Base-by-base conservation (phyloP, 1,284 basidiomycete species). In the Amylostereum chailletii region DNA sequence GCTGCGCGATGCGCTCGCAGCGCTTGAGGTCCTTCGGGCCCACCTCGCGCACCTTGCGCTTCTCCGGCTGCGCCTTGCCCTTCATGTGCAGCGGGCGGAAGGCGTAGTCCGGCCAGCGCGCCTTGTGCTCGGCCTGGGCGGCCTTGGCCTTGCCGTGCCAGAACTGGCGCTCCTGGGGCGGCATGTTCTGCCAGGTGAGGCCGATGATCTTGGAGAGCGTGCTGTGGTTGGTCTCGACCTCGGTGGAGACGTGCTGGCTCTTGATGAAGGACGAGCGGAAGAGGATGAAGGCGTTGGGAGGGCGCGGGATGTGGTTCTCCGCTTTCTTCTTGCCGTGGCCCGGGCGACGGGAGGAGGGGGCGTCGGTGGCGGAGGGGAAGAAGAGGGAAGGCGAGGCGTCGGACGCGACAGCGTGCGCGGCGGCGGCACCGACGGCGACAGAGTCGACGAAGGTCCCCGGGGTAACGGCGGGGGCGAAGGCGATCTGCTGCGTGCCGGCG, bases 261-360 rank as follows among this genome's bases (percentile, higher is more conserved):
- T 83, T 81, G 58, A 90, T 88, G 57, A 90, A 89, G 39, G 78
- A 76, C 0, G 87, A 88, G 46, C 90, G 82, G 69, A 91, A 94
- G 58, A 94, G 75, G 60, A 94, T 93, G 66, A 92, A 94, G 33
- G 90, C 90, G 62, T 94, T 93, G 2, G 88, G 83, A 0, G 90
- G 90, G 19, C 90, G 79, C 43, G 90, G 89, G 58, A 92, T 85
- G 60, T 92, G 87, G 56, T 86, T 80, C 10, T 81, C 72, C 48
- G 80, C 74, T 61, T 80, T 81, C 66, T 83, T 83, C 69, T 79
- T 83, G 37, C 72, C 70, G 58, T 86, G 83, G 0, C 57, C 62
- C 6, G 55, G 48, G 33, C 60, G 61, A 46, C 60, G 60, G 3
- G 58, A 46, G 31, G 56, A 45, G 38, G 55, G 55, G 53, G 46